These are phyloP conservation scores for Rickenella mellea DNA, from an alignment of 768 basidiomycete genomes.

Conservation along the genomic window DNA sequence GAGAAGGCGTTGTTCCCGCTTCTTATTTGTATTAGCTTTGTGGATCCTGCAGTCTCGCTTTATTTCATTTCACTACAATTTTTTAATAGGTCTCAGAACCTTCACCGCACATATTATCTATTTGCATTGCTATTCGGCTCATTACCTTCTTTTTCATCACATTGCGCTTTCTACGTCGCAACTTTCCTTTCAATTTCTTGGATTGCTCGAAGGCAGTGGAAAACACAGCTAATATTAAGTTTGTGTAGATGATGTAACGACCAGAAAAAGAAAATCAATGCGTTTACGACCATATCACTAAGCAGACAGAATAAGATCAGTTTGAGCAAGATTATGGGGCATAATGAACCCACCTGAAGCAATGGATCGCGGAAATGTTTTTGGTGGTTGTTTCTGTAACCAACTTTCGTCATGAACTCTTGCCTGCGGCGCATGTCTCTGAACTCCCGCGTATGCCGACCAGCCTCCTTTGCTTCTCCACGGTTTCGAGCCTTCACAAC, in stretches of 20 bases:
- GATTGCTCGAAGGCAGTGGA: not conserved
- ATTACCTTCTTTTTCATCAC: constrained; percentile 1
- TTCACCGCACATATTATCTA: not conserved
- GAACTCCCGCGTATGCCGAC: constrained; percentile 75
- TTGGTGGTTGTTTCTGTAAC: constrained; percentile 72
- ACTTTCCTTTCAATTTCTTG: not conserved
- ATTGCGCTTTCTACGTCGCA: not conserved
- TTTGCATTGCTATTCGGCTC: constrained; percentile 7
- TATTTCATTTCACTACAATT: constrained; percentile 11
- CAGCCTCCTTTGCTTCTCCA: constrained; percentile 93
- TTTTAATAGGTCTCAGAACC: constrained; percentile 14
- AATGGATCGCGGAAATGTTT: constrained; percentile 80
- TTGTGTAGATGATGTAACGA: too few species aligned
- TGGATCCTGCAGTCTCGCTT: constrained; percentile 1
- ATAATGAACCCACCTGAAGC: constrained; percentile 32
- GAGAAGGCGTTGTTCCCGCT: constrained; percentile 86
- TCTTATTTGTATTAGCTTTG: constrained; percentile 72
- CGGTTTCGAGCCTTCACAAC: constrained; percentile 86
- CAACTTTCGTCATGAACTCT: constrained; percentile 79
- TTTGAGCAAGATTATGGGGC: not conserved
- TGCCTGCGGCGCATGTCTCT: constrained; percentile 72
- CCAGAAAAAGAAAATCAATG: not conserved
- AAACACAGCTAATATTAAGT: constrained; percentile 1
- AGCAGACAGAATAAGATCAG: not conserved
- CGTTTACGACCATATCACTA: too few species aligned